phyloP scores from a whole-genome alignment of 371 early-diverging fungal genomes.

The Sporodiniella umbellata region DNA sequence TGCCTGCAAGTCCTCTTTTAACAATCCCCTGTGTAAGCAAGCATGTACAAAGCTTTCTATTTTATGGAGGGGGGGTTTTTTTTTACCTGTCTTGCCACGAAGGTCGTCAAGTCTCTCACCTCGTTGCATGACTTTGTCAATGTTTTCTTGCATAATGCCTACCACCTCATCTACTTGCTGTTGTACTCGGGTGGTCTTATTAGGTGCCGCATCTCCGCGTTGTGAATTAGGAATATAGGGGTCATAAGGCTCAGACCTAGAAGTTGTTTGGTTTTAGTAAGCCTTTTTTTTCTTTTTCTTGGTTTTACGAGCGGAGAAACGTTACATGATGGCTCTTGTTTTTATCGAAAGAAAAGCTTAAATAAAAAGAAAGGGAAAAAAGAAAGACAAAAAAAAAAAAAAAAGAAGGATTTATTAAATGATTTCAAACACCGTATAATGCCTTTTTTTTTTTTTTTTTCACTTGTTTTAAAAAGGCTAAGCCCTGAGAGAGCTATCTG shows the following conservation, averaged over 20 bases:
- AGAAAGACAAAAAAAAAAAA: background rate
- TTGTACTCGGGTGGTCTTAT: constrained; percentile 68
- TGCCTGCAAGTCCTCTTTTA: constrained; percentile 73
- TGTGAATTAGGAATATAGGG: constrained; percentile 36
- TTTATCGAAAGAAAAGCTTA: background rate
- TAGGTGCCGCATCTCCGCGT: constrained; percentile 52
- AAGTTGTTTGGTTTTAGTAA: background rate
- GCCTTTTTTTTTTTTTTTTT: too few relatives aligned
- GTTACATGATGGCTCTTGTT: too few relatives aligned
- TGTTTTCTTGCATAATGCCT: constrained; percentile 95
- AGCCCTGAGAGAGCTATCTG: too few relatives aligned
- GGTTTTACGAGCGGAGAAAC: background rate
- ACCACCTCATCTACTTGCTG: constrained; percentile 91
- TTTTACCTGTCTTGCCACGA: constrained; percentile 82
- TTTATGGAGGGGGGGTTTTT: constrained; percentile 11
- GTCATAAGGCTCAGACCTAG: constrained; percentile 38
- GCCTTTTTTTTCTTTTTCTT: background rate
- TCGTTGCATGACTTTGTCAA: constrained; percentile 86
- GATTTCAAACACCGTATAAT: background rate
- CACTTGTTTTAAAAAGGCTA: background rate
- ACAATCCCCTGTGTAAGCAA: too few relatives aligned
- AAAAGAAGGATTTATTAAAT: background rate
- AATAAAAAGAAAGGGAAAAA: background rate
- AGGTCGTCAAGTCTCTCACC: constrained; percentile 87
- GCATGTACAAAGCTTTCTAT: too few relatives aligned